These are phyloP conservation scores for Przewalskia tangutica DNA, from an alignment of 257 asterid species.

Conservation along the genomic window DNA sequence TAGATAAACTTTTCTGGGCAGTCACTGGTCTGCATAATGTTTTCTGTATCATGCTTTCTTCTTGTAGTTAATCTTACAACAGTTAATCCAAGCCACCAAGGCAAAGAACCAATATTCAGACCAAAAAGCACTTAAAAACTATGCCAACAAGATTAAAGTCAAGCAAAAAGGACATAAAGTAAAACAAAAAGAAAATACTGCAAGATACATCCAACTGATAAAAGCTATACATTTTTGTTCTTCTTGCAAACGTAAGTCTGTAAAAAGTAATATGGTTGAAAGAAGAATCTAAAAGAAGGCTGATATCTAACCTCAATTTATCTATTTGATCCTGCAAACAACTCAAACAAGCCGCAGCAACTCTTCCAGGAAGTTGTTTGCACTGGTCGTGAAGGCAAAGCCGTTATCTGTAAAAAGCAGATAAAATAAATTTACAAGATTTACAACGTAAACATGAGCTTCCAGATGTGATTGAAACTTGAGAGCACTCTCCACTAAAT, in stretches of 20 bases:
- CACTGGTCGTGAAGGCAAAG: conserved; percentile 21
- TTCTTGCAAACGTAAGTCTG: neutral
- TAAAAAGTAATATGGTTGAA: neutral
- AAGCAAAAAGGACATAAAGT: neutral
- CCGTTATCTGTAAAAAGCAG: conserved; percentile 31
- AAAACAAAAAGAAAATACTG: neutral
- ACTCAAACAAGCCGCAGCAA: conserved; percentile 66
- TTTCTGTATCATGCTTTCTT: neutral
- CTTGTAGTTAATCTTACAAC: neutral
- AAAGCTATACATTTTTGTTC: neutral
- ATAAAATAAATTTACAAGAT: neutral
- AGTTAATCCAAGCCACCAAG: neutral
- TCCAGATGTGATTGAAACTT: neutral
- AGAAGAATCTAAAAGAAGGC: neutral
- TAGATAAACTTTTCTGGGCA: neutral
- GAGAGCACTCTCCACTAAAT: neutral
- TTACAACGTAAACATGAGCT: neutral
- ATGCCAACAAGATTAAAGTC: neutral
- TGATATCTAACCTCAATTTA: conserved; percentile 23
- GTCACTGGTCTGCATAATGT: neutral
- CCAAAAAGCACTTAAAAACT: neutral
- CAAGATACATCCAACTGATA: neutral
- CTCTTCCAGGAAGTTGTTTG: conserved; percentile 53
- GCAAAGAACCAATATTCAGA: neutral
- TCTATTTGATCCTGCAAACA: conserved; percentile 29